A percentile compares a stretch with the other conserved stretches of the same genome.
These are phyloP conservation scores for Rhododendron mucronatum DNA, from an alignment of 148 eudicot genomes.

Conservation along the genomic window DNA sequence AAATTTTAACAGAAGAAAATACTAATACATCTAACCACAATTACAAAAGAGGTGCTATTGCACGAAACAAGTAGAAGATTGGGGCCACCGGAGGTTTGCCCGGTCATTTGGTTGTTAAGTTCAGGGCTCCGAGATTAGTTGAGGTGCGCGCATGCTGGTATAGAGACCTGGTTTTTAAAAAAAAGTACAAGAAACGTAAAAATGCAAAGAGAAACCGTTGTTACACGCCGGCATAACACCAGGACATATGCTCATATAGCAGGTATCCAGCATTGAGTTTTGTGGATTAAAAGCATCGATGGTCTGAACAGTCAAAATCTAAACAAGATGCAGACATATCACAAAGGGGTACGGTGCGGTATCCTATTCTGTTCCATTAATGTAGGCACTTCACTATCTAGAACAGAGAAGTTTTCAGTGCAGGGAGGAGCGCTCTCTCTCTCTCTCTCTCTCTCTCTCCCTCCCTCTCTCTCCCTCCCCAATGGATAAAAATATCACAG, in stretches of 20 bases:
- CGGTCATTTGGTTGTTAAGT: no score
- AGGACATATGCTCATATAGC: neutral
- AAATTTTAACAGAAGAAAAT: neutral
- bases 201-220: neutral
- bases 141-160: neutral
- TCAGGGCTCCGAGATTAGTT: neutral
- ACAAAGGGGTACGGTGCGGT: neutral
- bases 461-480: neutral
- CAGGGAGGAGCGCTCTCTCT: neutral
- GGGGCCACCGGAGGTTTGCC: neutral
- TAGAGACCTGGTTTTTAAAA: neutral
- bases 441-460: no score
- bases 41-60: neutral
- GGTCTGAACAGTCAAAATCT: neutral
- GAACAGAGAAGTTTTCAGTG: neutral
- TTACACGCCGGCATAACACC: neutral
- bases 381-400: neutral
- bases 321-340: neutral
- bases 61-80: neutral
- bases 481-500: neutral
- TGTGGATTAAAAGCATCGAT: neutral
- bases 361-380: neutral
- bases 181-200: neutral
- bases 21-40: neutral
- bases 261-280: neutral